A percentile compares a stretch with the other conserved stretches of the same genome.
Evolutionary conservation across 345 rosid genomes (phyloP).

Genomic region (Populus alba): DNA sequence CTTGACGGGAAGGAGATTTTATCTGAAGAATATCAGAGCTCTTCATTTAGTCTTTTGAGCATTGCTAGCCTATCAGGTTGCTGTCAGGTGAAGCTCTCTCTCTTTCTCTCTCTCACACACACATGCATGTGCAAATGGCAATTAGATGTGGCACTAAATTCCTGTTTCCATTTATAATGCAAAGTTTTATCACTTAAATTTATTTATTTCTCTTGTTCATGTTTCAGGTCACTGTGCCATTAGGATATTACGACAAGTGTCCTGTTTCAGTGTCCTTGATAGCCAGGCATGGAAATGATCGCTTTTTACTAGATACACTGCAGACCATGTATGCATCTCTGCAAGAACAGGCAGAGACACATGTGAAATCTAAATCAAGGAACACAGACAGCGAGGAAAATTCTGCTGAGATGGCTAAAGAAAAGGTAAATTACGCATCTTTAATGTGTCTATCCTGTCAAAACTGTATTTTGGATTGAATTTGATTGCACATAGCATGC

Average conservation of each 20-base stretch:
- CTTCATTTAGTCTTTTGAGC: slow-evolving; percentile 62
- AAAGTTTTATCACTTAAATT: neutral
- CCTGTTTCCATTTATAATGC: neutral
- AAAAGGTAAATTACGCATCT: slow-evolving; percentile 50
- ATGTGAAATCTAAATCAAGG: slow-evolving; percentile 47
- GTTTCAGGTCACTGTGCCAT: slow-evolving; percentile 66
- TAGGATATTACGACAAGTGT: slow-evolving; percentile 65
- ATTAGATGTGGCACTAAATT: neutral
- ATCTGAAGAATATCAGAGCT: slow-evolving; percentile 65
- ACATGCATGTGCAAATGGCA: neutral
- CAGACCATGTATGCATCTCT: slow-evolving; percentile 61
- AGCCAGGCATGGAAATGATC: slow-evolving; percentile 82
- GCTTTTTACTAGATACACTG: slow-evolving; percentile 76
- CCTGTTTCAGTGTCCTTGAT: slow-evolving; percentile 81
- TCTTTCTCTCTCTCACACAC: slow-evolving; percentile 8
- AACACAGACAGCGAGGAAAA: slow-evolving; percentile 45
- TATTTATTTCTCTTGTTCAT: slow-evolving; percentile 14
- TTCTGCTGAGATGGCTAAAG: slow-evolving; percentile 84
- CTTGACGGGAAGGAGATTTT: slow-evolving; percentile 70
- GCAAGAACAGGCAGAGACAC: slow-evolving; percentile 59
- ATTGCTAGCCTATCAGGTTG: slow-evolving; percentile 93
- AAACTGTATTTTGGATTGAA: slow-evolving; percentile 11
- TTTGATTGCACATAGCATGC: neutral
- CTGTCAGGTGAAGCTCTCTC: slow-evolving; percentile 68
- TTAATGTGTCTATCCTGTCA: neutral